Evolutionary conservation across 306 rosid species (phyloP).

Genomic region (Quillaja saponaria): DNA sequence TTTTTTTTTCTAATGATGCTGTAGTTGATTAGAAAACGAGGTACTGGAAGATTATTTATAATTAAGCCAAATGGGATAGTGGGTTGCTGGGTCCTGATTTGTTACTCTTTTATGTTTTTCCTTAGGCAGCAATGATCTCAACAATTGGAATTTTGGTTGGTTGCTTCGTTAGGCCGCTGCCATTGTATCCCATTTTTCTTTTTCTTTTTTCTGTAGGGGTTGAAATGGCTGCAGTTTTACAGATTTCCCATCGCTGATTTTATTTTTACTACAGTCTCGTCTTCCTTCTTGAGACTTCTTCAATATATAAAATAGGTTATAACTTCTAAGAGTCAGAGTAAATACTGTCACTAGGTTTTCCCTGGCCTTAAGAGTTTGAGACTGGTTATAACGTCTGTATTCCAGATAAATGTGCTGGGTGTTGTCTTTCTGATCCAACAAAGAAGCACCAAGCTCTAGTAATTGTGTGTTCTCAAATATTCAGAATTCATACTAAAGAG

Average conservation of each 20-base stretch:
- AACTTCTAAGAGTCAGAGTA: background rate
- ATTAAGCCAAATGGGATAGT: background rate
- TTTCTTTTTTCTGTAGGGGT: background rate
- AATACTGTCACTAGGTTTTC: background rate
- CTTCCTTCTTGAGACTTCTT: background rate
- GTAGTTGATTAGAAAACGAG: conserved; percentile 7
- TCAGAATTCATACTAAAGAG: too few relatives aligned
- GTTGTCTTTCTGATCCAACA: background rate
- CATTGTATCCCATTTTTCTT: too few relatives aligned
- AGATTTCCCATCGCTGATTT: background rate
- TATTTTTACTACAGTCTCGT: background rate
- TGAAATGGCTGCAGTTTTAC: background rate
- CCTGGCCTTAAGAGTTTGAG: too few relatives aligned
- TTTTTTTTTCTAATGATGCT: background rate
- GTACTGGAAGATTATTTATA: background rate
- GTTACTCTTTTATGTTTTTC: background rate
- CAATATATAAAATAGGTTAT: too few relatives aligned
- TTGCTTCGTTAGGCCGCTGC: background rate
- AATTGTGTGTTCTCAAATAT: too few relatives aligned
- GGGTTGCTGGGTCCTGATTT: background rate
- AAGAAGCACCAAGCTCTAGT: too few relatives aligned
- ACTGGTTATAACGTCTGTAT: too few relatives aligned
- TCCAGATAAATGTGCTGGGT: background rate
- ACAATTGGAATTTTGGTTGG: too few relatives aligned
- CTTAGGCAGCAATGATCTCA: background rate